Evolutionary conservation across 2,329 filamentous ascomycete species (phyloP), one percentile per base, ranked within the genome.

Genomic region (Monosporascus sp.): DNA sequence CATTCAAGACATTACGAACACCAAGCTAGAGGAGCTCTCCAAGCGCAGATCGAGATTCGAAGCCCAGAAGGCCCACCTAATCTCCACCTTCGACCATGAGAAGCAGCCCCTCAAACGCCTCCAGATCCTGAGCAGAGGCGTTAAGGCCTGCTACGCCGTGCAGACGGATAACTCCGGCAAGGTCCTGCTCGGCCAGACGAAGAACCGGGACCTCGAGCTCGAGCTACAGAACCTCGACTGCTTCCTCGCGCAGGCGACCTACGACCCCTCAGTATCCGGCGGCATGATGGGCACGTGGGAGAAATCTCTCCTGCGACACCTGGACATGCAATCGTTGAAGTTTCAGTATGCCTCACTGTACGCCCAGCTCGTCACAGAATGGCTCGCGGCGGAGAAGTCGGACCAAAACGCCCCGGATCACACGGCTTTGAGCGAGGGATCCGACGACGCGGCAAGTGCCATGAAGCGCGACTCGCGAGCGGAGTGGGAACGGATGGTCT

Each of bases 401-500:
- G 17, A 18, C 37, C 18, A 25, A 9, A 17, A 47, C 8, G 47
- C 25, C 22, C 55, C 2, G 50, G 58, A 8, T 53, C 58, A 2
- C 64, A 68, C 2, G 60, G 62, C 4, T 68, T 67, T 37, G 60
- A 68, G 42, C 70, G 22, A 20, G 22, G 2, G 62, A 72, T 48
- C 61, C 62, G 18, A 69, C 73, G 42, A 70, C 69, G 57, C 64
- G 71, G 54, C 61, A 63, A 4, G 56, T 73, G 45, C 62, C 31
- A 34, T 34, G 31, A 34, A 34, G 31, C 31, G 67, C 50, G 64
- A 70, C 39, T 60, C 73, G 5, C 67, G 68, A 20, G 70, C 74
- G 49, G 70, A 66, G 51, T 72, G 72, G 50, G 70, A 72, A 47
- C 50, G 59, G 6, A 66, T 68, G n/a, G 71, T 73, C 2, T 72